A percentile compares a stretch with the other conserved stretches of the same genome.
phyloP scores from a whole-genome alignment of 2,329 filamentous ascomycete genomes.

The Teratosphaeria destructans region DNA sequence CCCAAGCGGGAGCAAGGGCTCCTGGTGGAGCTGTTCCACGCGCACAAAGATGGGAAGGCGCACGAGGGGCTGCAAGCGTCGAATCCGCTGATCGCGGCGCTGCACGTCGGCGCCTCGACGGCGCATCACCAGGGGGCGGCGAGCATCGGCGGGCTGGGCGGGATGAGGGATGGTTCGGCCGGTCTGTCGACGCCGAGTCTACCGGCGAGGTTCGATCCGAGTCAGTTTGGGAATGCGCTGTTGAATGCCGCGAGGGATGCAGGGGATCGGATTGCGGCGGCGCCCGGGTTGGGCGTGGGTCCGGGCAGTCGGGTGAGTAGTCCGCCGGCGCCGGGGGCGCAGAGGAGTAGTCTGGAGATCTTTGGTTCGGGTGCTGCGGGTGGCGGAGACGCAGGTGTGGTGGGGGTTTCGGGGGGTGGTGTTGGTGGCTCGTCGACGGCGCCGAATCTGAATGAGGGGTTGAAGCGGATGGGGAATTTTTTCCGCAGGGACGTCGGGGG shows the following conservation, averaged over 20 bases:
- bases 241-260: constrained; percentile 81
- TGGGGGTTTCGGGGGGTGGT: constrained; percentile 18
- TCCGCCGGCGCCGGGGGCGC: constrained; percentile 11
- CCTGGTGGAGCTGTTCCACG: constrained; percentile 82
- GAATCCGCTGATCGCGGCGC: constrained; percentile 55
- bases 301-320: constrained; percentile 24
- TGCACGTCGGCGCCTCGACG: constrained; percentile 38
- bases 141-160: constrained; percentile 31
- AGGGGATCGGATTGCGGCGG: constrained; percentile 64
- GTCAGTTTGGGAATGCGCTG: constrained; percentile 73
- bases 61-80: constrained; percentile 62
- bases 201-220: constrained; percentile 58
- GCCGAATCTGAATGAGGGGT: constrained; percentile 77
- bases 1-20: constrained; percentile 71
- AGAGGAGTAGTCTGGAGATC: neutral
- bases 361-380: constrained; percentile 9
- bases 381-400: constrained; percentile 4
- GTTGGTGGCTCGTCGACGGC: constrained; percentile 51
- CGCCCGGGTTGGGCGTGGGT: constrained; percentile 28
- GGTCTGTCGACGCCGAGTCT: constrained; percentile 27
- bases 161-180: constrained; percentile 17
- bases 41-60: constrained; percentile 58
- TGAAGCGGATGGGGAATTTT: constrained; percentile 94
- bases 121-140: constrained; percentile 19
- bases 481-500: constrained; percentile 79